Conservation (phyloP, 1,284 basidiomycete species). For the Prillingera fragicola region DNA sequence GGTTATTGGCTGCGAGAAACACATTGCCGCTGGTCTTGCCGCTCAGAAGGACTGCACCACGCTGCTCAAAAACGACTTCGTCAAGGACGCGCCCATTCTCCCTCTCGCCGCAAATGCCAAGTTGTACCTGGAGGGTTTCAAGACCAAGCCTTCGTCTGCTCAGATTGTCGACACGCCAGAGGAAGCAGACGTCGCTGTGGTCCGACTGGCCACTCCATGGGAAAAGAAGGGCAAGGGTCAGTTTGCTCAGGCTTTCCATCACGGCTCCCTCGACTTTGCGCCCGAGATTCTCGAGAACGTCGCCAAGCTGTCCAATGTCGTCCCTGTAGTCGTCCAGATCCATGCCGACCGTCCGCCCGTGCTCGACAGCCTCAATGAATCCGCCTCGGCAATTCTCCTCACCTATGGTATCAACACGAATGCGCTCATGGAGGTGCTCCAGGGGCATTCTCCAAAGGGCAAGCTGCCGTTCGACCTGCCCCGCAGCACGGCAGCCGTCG, state of each 20-base stretch:
- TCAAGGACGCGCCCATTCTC: constrained; percentile 2
- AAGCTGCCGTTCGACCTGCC: constrained; percentile 16
- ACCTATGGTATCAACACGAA: constrained; percentile 7
- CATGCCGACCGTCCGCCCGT: constrained; percentile 12
- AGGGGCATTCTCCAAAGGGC: constrained; percentile 12
- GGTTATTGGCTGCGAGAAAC: constrained; percentile 5
- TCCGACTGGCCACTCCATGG: constrained; percentile 10
- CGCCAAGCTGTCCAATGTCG: constrained; percentile 7
- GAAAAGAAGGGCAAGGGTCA: constrained; percentile 8
- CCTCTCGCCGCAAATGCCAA: constrained; percentile 2
- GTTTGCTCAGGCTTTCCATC: constrained; percentile 12
- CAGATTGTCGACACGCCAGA: not conserved
- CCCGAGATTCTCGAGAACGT: constrained; percentile 4
- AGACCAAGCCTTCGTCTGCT: not conserved
- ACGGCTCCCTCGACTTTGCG: constrained; percentile 16
- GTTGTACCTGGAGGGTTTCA: constrained; percentile 11
- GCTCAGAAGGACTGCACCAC: constrained; percentile 13
- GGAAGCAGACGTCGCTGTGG: constrained; percentile 12
- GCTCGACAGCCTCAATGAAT: constrained; percentile 6
- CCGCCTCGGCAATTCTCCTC: constrained; percentile 8
- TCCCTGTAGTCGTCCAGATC: constrained; percentile 14
- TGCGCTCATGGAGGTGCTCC: constrained; percentile 5
- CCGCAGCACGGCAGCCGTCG: constrained; percentile 6
- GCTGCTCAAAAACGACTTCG: constrained; percentile 6
- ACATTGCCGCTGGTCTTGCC: constrained; percentile 1